These are phyloP conservation scores for Tillandsia fasciculata DNA, from an alignment of 176 grass and related monocot genomes.

Conservation along the genomic window DNA sequence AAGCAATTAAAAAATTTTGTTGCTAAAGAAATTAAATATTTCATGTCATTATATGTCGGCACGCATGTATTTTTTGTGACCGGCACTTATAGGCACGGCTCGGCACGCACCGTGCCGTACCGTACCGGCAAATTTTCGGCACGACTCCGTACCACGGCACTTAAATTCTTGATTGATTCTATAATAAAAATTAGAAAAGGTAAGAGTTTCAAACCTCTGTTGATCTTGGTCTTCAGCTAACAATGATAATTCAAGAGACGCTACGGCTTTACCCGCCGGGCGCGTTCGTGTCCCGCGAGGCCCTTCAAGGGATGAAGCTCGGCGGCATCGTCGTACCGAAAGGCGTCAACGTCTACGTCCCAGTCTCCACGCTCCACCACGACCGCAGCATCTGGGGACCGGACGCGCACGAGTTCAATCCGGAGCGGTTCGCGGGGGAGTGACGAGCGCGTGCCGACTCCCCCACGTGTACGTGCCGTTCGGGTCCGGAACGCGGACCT, in stretches of 20 bases:
- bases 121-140: too few species aligned
- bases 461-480: slow-evolving; percentile 76
- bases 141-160: too few species aligned
- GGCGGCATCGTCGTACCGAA: slow-evolving; percentile 58
- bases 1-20: too few species aligned
- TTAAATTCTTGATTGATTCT: too few species aligned
- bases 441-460: slow-evolving; percentile 36
- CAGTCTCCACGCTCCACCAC: slow-evolving; percentile 80
- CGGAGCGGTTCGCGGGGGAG: slow-evolving; percentile 53
- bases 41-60: too few species aligned
- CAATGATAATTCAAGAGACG: slow-evolving; percentile 90
- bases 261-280: slow-evolving; percentile 81
- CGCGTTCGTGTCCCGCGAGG: slow-evolving; percentile 73
- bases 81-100: too few species aligned
- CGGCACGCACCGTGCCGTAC: too few species aligned
- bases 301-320: slow-evolving; percentile 57
- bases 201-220: too few species aligned
- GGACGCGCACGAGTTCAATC: slow-evolving; percentile 70
- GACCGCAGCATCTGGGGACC: slow-evolving; percentile 65
- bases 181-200: too few species aligned
- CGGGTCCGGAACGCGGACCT: slow-evolving; percentile 79
- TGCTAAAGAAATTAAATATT: too few species aligned
- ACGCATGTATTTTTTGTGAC: too few species aligned
- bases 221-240: slow-evolving; percentile 39
- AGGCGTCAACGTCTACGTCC: slow-evolving; percentile 84